Evolutionary conservation across 345 rosid genomes (phyloP).

Genomic region (Camelina hispida): DNA sequence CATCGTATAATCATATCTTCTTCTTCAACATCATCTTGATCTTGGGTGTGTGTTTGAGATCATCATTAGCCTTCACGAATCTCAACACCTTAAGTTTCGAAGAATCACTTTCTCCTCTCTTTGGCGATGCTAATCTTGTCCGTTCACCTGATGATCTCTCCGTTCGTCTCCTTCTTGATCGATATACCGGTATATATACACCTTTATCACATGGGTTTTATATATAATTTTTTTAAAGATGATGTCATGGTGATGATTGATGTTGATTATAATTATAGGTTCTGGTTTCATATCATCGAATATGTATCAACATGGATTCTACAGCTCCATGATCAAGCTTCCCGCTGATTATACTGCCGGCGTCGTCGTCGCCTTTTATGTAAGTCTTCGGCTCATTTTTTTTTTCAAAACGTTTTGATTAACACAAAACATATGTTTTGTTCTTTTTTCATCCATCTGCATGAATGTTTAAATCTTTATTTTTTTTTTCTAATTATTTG

Average conservation of each 20-base stretch:
- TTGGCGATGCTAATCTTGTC: conserved; percentile 78
- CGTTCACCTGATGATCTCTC: conserved; percentile 75
- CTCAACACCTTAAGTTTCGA: conserved; percentile 69
- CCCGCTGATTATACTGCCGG: conserved; percentile 91
- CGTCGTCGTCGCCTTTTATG: conserved; percentile 85
- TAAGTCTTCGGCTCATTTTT: conserved; percentile 42
- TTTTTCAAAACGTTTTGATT: not conserved
- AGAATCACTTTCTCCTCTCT: conserved; percentile 80
- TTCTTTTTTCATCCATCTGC: conserved; percentile 1
- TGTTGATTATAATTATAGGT: conserved; percentile 48
- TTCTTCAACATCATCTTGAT: conserved; percentile 12
- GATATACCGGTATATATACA: conserved; percentile 63
- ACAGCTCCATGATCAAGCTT: conserved; percentile 85
- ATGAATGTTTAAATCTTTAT: not conserved
- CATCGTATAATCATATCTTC: conserved; percentile 16
- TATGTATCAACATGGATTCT: conserved; percentile 82
- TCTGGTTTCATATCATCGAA: conserved; percentile 89
- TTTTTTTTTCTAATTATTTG: not conserved
- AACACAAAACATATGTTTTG: not conserved
- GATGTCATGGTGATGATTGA: conserved; percentile 9
- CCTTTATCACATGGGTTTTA: not conserved
- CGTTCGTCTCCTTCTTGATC: conserved; percentile 90
- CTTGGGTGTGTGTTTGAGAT: conserved; percentile 25
- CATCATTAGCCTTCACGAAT: conserved; percentile 52
- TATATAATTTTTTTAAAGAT: not conserved